Base-by-base conservation (phyloP, 1,139 yeast genomes). In the Suhomyces taliae region DNA sequence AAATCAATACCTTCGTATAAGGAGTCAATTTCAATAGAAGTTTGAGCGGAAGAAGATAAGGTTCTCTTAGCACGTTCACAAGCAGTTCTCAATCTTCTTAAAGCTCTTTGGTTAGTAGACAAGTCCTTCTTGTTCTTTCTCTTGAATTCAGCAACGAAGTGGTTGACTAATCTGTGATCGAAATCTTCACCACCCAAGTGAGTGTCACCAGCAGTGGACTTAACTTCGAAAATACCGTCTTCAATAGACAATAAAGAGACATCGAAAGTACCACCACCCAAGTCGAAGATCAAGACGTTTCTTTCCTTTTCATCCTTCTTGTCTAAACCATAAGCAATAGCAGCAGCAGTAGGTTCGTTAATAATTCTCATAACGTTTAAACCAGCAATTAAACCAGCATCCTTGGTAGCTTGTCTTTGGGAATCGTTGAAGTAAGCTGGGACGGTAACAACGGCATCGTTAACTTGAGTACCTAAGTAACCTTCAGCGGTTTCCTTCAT, bases 241-340 rank as follows among this genome's bases (percentile, higher is more conserved):
- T 90, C 96, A 69, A 90, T 90, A 47, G 93, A 85, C 61, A 90
- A 80, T 59, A 90, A 79, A 37, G 97, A 90, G 49, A 90, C 97
- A 87, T 90, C 97, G 72, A 90, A 90, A 64, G 97, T 90, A 81
- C 97, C 97, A 79, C 97, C 97, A 83, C 97, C 97, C 66, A 90
- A 81, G 74, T 90, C 97, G 74, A 90, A 90, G 64, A 90, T 90
- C 66, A 90, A 81, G 49, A 90, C 95, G 67, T 89, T 86, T 78
- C 89, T 89, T 76, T 73, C 77, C 60, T 79, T 78, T 56, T 85
- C 83, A 45, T 58, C 66, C 74, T 87, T 87, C 74, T 87, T 87
- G 70, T 83, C 85, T 60, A 79, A 74, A 65, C 84, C 84, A 64
- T 79, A 79, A 49, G 84, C 84, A 65, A 79, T 79, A 54, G 84